These are phyloP conservation scores for Aspergillus eucalypticola DNA, from an alignment of 2,329 filamentous ascomycete genomes.

Conservation along the genomic window DNA sequence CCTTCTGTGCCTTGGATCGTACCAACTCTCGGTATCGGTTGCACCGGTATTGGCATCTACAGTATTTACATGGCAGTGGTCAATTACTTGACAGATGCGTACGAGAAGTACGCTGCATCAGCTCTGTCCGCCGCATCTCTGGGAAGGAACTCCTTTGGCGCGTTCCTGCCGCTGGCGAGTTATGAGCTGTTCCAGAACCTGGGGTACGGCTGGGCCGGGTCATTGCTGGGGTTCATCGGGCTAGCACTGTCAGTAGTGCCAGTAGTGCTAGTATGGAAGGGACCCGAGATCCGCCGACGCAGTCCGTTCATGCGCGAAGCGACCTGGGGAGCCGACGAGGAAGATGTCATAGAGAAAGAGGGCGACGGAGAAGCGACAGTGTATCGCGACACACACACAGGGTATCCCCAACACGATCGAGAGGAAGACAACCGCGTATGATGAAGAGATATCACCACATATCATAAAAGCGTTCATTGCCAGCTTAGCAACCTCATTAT, in stretches of 20 bases:
- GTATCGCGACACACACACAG: not conserved
- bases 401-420: not conserved
- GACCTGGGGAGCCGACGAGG: conserved; percentile 20
- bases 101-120: conserved; percentile 51
- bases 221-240: conserved; percentile 47
- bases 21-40: conserved; percentile 32
- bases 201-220: conserved; percentile 47
- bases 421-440: no score
- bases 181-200: conserved; percentile 43
- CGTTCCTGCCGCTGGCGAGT: conserved; percentile 49
- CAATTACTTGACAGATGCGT: conserved; percentile 52
- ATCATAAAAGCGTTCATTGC: no score
- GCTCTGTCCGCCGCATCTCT: conserved; percentile 50
- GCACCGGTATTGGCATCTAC: conserved; percentile 45
- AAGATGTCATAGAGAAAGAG: conserved; percentile 2
- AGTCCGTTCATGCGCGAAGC: conserved; percentile 36
- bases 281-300: conserved; percentile 37
- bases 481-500: not conserved
- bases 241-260: conserved; percentile 43
- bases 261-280: conserved; percentile 44
- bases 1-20: conserved; percentile 37
- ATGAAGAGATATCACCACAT: no score
- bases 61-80: conserved; percentile 51
- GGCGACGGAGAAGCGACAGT: not conserved
- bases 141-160: conserved; percentile 48